Evolutionary conservation across 331 rosid genomes (phyloP), one percentile per base, ranked within the genome.

Genomic region (Cydonia oblonga): DNA sequence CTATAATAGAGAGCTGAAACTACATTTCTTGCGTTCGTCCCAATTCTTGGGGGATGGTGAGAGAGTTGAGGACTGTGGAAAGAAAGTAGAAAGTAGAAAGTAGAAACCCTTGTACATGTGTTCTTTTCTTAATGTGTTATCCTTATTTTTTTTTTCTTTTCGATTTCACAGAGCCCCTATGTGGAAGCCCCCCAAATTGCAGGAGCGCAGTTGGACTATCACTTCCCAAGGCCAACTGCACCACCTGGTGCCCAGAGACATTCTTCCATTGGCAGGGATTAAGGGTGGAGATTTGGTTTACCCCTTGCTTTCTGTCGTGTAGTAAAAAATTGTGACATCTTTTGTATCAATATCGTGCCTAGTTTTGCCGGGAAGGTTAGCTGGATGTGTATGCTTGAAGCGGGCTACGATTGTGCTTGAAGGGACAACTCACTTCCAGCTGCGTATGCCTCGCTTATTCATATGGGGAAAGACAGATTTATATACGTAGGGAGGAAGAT

Each of bases 231-330:
- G 87, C 98, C 98, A 40, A 84, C 84, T 3, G 88, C 96, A 25
- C 98, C 98, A 22, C 96, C 98, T 2, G 98, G 98, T 75, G 98
- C 93, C 59, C 96, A 84, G 78, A 89, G 97, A 87, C 84, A 87
- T 58, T 57, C 91, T 46, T 72, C 89, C 49, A 71, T 77, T 28
- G 81, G 85, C 82, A 84, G 85, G 79, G 89, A 90, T 70, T 84
- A 84, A 88, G 64, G 30, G 19, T 52, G 75, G n/a, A 57, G 20
- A 28, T 30, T 10, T 10, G 20, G 23, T 40, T 7, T 51, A 4
- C 20, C 18, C 22, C 9, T 15, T 68, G 33, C 28, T 14, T 3
- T 69, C 23, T n/a, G 35, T 64, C 24, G 10, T 69, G 75, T 56
- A 40, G 68, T 54, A 44, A 80, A 70, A 19, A 23, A 69, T 12